Evolutionary conservation across 495 filamentous ascomycete genomes (phyloP), one percentile per base, ranked within the genome.

Genomic region (Haplographium delicatum): DNA sequence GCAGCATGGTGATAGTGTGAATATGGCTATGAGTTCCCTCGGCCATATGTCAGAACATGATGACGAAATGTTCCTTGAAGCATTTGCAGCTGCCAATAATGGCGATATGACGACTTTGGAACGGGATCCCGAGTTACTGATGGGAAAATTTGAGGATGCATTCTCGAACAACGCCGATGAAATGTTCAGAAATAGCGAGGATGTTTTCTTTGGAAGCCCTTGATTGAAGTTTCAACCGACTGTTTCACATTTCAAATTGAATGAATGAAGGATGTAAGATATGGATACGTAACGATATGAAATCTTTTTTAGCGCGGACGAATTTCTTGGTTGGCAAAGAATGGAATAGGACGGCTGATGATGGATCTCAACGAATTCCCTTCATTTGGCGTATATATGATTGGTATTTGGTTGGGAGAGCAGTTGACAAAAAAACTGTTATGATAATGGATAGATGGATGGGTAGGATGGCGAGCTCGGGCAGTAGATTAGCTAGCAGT

Each of bases 111-210:
- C 68, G 26, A 59, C 65, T 7, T 60, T 71, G 19, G 68, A 68
- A 33, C 62, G 60, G 13, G 66, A 71, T 18, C 59, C 67, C 25
- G 64, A 63, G 37, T 55, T 73, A 53, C 52, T 74, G 37, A 64
- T 73, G 64, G 60, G 61, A 28, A 74, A 74, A 53, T 73, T 72
- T 45, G 71, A 73, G 31, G 70, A 70, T 38, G 62, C 64, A 19
- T 74, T 68, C 34, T 68, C 66, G 37, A 66, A 44, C 44, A 28
- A 51, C 53, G 46, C 61, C 60, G 54, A 73, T 65, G 69, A 56
- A 19, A 19, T 58, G 13, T 72, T 73, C 52, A 68, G 62, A 23
- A 60, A 62, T 25, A 64, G 63, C 27, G 68, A 65, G 23, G 72
- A 76, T 56, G 54, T 65, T 3, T 66, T 68, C 41, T 70, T 67